phyloP scores from a whole-genome alignment of 306 rosid genomes.

The barrel medic (Medicago truncatula) region DNA sequence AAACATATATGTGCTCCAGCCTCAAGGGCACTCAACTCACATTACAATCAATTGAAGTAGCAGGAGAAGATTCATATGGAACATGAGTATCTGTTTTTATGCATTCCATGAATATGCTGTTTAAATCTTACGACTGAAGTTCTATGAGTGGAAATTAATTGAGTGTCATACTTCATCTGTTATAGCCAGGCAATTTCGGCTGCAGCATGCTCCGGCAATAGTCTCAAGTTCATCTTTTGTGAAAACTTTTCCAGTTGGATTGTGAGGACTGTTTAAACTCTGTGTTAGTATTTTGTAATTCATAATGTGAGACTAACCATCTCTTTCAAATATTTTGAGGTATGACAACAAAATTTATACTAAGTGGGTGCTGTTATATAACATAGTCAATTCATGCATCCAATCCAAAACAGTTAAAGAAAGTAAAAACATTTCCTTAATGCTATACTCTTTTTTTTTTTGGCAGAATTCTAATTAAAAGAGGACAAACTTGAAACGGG shows the following conservation, averaged over 20 bases:
- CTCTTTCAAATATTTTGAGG: conserved; percentile 31
- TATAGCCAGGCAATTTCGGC: conserved; percentile 65
- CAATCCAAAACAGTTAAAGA: not conserved
- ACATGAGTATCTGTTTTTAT: conserved; percentile 16
- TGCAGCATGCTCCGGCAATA: conserved; percentile 73
- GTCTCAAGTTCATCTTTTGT: conserved; percentile 73
- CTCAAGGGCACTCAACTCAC: conserved; percentile 2
- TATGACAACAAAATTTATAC: not conserved
- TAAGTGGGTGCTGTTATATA: not conserved
- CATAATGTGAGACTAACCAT: conserved; percentile 39
- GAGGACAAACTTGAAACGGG: too few relatives aligned
- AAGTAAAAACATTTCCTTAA: conserved; percentile 35
- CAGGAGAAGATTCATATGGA: conserved; percentile 22
- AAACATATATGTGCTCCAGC: conserved; percentile 14
- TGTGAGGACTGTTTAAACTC: conserved; percentile 77
- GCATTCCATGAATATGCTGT: conserved; percentile 25
- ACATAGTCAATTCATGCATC: conserved; percentile 9
- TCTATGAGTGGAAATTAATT: conserved; percentile 26
- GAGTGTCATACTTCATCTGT: conserved; percentile 82
- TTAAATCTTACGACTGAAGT: conserved; percentile 32
- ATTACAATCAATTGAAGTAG: not conserved
- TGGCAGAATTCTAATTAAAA: too few relatives aligned
- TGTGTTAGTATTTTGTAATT: conserved; percentile 44
- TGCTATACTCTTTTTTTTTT: too few relatives aligned
- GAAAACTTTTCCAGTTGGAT: conserved; percentile 96